These are phyloP conservation scores for Aspergillus ibericus DNA, from an alignment of 2,329 filamentous ascomycete genomes.

Conservation along the genomic window DNA sequence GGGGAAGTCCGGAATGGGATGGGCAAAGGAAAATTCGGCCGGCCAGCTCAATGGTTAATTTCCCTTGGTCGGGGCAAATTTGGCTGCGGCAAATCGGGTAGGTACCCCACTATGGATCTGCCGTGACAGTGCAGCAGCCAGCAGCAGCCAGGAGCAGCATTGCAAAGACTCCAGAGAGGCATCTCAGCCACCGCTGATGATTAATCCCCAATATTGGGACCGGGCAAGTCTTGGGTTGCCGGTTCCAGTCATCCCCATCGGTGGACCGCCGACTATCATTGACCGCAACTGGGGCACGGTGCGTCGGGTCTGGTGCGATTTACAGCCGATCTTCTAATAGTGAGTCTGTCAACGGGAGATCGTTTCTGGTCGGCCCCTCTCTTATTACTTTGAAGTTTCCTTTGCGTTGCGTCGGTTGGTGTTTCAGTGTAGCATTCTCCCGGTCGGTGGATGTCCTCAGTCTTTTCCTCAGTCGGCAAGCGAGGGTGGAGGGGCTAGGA, in stretches of 20 bases:
- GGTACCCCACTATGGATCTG: slow-evolving; percentile 14
- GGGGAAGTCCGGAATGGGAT: background rate
- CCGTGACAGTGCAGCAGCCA: slow-evolving; percentile 12
- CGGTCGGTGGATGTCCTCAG: background rate
- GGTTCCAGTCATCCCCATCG: background rate
- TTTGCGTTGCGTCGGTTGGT: background rate
- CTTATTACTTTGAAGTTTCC: background rate
- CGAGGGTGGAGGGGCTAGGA: background rate
- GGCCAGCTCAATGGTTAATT: slow-evolving; percentile 5
- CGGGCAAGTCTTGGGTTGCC: background rate
- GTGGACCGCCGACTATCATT: slow-evolving; percentile 7
- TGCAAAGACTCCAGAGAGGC: too few species aligned
- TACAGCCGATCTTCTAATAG: slow-evolving; percentile 7
- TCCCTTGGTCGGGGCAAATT: background rate
- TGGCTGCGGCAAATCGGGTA: slow-evolving; percentile 6
- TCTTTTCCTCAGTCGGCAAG: background rate
- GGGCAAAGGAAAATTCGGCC: background rate
- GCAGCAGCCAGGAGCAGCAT: background rate
- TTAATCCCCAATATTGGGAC: background rate
- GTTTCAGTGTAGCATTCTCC: background rate
- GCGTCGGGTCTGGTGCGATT: slow-evolving; percentile 6
- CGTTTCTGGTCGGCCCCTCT: slow-evolving; percentile 2
- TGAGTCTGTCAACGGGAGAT: slow-evolving; percentile 5
- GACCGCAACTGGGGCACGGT: slow-evolving; percentile 1
- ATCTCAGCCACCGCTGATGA: background rate